Evolutionary conservation across 139 green algal genomes (phyloP).

Genomic region (Pleodorina starrii): DNA sequence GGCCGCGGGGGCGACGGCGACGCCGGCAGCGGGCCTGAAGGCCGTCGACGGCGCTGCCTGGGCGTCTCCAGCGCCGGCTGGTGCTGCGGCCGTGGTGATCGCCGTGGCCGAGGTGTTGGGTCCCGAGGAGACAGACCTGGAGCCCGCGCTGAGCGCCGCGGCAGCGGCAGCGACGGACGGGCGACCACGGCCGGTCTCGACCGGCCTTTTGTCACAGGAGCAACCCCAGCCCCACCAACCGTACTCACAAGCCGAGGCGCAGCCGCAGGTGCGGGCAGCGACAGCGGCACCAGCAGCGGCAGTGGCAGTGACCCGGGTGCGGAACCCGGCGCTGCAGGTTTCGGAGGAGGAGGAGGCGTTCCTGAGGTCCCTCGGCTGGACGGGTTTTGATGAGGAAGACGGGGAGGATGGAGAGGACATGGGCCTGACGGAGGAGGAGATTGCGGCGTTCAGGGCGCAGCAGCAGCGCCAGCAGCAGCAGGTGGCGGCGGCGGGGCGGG

Average conservation of each 20-base stretch:
- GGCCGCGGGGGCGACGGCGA: not conserved
- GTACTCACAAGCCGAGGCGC: not conserved
- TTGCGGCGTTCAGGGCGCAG: slow-evolving; percentile 64
- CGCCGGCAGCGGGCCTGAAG: not conserved
- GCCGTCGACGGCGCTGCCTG: not conserved
- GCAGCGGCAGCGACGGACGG: not conserved
- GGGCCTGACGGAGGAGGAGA: slow-evolving; percentile 71
- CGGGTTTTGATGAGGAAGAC: slow-evolving; percentile 52
- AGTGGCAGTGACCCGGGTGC: not conserved
- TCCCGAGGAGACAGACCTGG: not conserved
- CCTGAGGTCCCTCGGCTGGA: slow-evolving; percentile 70
- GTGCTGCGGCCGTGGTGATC: not conserved
- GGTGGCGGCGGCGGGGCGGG: not conserved
- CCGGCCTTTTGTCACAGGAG: not conserved
- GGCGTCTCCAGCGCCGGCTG: not conserved
- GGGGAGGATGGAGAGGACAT: slow-evolving; percentile 48
- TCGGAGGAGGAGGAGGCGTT: slow-evolving; percentile 70
- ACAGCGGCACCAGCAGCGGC: not conserved
- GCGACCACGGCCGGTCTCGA: not conserved
- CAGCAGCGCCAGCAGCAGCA: slow-evolving; percentile 16
- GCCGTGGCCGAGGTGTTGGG: not conserved
- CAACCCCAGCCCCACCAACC: not conserved
- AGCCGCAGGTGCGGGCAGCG: not conserved
- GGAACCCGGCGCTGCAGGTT: slow-evolving; percentile 36
- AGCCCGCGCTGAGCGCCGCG: too few species aligned